Percentiles rank a stretch among this genome's conserved stretches.
phyloP scores from a whole-genome alignment of 768 basidiomycete species.

The Boletus rufocinnamomeus region DNA sequence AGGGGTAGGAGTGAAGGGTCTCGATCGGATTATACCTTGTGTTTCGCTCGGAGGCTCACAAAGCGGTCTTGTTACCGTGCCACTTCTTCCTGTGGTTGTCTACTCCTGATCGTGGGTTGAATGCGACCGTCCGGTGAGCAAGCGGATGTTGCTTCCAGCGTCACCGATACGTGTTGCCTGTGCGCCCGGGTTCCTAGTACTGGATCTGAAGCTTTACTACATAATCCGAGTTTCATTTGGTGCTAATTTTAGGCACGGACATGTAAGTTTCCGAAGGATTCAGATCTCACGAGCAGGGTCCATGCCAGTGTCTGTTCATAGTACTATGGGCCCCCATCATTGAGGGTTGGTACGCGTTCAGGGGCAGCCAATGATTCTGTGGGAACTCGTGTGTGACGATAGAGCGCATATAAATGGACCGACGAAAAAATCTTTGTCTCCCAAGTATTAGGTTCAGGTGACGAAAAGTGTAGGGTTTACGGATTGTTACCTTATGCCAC shows the following conservation, averaged over 20 bases:
- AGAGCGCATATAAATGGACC: too few relatives aligned
- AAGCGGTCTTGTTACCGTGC: neutral
- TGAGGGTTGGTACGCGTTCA: neutral
- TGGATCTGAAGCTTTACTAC: too few relatives aligned
- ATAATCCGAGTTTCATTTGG: neutral
- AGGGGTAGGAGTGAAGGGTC: constrained; percentile 35
- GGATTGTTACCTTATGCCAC: too few relatives aligned
- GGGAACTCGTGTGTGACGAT: too few relatives aligned
- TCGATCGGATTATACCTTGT: neutral
- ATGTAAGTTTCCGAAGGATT: neutral
- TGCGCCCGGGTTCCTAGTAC: neutral
- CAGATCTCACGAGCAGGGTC: neutral
- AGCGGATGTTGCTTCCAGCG: neutral
- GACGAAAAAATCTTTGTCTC: too few relatives aligned
- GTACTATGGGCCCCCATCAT: too few relatives aligned
- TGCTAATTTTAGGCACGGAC: neutral
- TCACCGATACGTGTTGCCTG: neutral
- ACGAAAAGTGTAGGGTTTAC: neutral
- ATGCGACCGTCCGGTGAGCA: neutral
- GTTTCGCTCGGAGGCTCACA: neutral
- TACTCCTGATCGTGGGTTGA: neutral
- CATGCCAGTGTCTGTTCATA: too few relatives aligned
- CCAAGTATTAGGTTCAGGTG: neutral
- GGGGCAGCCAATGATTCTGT: too few relatives aligned
- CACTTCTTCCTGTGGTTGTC: neutral